A percentile compares a stretch with the other conserved stretches of the same genome.
Conservation (phyloP, 106 monocot genomes). For the Posidonia australis region DNA sequence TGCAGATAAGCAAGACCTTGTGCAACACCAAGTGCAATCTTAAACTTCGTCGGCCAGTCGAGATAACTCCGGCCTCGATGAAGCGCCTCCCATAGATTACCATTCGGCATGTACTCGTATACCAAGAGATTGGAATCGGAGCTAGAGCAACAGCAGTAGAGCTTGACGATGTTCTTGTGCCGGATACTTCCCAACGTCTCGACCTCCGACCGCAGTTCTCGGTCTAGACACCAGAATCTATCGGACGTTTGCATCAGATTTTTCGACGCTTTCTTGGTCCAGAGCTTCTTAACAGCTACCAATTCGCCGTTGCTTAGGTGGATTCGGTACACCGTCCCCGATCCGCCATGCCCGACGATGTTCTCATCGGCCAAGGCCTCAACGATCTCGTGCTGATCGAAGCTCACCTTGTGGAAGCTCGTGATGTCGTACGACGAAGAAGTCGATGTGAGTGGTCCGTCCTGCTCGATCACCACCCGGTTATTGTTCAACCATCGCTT, state of each 20-base stretch:
- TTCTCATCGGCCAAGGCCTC: conserved; percentile 82
- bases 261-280: conserved; percentile 32
- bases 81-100: conserved; percentile 91
- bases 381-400: conserved; percentile 86
- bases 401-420: conserved; percentile 83
- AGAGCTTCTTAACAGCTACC: conserved; percentile 84
- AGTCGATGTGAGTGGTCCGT: conserved; percentile 33
- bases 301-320: conserved; percentile 64
- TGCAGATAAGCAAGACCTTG: conserved; percentile 88
- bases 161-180: conserved; percentile 98
- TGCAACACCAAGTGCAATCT: conserved; percentile 68
- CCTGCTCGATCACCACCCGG: conserved; percentile 25
- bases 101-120: conserved; percentile 97
- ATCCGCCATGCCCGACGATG: conserved; percentile 87
- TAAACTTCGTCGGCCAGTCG: conserved; percentile 68
- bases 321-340: conserved; percentile 93
- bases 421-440: conserved; percentile 71
- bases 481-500: conserved; percentile 27
- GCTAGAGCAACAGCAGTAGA: conserved; percentile 86
- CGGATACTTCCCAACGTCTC: conserved; percentile 87
- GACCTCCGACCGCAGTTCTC: conserved; percentile 73
- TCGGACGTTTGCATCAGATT: conserved; percentile 9
- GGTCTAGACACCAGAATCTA: conserved; percentile 21
- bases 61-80: conserved; percentile 48
- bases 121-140: conserved; percentile 71